phyloP scores from a whole-genome alignment of 805 yeast genomes.

The Metschnikowia lachancei region DNA sequence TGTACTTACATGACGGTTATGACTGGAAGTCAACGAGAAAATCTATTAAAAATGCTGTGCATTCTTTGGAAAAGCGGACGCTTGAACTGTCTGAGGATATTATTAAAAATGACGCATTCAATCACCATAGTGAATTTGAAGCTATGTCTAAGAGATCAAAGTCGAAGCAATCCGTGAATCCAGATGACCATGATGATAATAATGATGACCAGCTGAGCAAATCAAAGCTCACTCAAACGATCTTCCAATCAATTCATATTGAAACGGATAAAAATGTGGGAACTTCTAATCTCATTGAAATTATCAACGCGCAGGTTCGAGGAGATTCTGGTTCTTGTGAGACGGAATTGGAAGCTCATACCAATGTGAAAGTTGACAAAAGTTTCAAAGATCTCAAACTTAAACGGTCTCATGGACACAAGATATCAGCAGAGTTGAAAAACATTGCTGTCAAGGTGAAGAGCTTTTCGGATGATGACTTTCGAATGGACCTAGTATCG shows the following conservation, averaged over 20 bases:
- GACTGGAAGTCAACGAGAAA: constrained; percentile 83
- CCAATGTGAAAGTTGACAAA: constrained; percentile 33
- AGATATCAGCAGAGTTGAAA: constrained; percentile 53
- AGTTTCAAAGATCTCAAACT: constrained; percentile 49
- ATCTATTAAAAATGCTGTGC: constrained; percentile 39
- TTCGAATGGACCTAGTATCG: constrained; percentile 23
- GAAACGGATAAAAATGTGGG: constrained; percentile 50
- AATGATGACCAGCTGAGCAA: not conserved
- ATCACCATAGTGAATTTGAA: constrained; percentile 6
- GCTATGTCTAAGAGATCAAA: not conserved
- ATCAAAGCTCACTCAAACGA: constrained; percentile 46
- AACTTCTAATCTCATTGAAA: constrained; percentile 45
- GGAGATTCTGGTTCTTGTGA: constrained; percentile 15
- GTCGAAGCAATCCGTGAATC: not conserved
- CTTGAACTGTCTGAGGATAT: not conserved
- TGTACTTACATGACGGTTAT: constrained; percentile 80
- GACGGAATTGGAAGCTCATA: constrained; percentile 14
- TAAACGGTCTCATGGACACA: constrained; percentile 62
- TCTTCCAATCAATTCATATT: constrained; percentile 79
- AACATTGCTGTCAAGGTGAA: constrained; percentile 50
- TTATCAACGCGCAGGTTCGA: constrained; percentile 48
- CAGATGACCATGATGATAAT: not conserved
- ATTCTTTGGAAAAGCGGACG: not conserved
- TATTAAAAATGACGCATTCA: not conserved
- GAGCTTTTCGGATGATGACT: constrained; percentile 43